Evolutionary conservation across 768 basidiomycete genomes (phyloP).

Genomic region (Strobilomyces confusus): DNA sequence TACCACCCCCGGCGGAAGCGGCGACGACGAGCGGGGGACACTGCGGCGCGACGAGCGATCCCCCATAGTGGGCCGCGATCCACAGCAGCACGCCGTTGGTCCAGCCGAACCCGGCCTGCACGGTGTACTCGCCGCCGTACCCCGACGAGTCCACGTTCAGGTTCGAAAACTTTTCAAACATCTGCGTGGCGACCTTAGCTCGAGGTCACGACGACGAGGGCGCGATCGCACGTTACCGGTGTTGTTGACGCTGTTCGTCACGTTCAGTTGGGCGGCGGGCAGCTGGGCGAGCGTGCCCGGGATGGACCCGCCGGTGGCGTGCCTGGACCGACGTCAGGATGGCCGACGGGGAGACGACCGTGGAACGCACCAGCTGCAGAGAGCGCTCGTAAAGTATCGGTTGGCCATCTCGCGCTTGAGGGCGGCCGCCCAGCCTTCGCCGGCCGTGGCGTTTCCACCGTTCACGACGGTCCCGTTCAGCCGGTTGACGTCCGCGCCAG

Average conservation of each 20-base stretch:
- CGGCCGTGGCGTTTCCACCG: constrained; percentile 57
- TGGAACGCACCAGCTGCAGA: constrained; percentile 76
- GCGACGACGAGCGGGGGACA: constrained; percentile 52
- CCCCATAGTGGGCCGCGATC: constrained; percentile 65
- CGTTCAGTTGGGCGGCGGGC: constrained; percentile 63
- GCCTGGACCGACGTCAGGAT: constrained; percentile 40
- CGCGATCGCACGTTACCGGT: constrained; percentile 63
- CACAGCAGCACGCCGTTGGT: constrained; percentile 80
- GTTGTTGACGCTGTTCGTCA: constrained; percentile 61
- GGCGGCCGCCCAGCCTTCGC: constrained; percentile 63
- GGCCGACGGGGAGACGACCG: not conserved
- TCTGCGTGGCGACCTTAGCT: constrained; percentile 36
- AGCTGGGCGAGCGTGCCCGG: constrained; percentile 64
- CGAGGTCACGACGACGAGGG: not conserved
- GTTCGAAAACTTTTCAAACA: constrained; percentile 87
- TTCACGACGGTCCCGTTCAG: constrained; percentile 55
- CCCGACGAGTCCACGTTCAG: constrained; percentile 77
- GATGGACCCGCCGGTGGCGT: constrained; percentile 85
- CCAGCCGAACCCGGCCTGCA: constrained; percentile 88
- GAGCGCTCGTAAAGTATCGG: constrained; percentile 73
- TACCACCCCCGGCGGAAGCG: not conserved
- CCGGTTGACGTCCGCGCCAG: constrained; percentile 58
- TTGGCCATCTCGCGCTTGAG: constrained; percentile 77
- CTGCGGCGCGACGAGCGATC: constrained; percentile 51
- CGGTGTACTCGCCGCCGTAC: constrained; percentile 82